These are phyloP conservation scores for Biscogniauxia marginata DNA, from an alignment of 2,329 filamentous ascomycete genomes.

Conservation along the genomic window DNA sequence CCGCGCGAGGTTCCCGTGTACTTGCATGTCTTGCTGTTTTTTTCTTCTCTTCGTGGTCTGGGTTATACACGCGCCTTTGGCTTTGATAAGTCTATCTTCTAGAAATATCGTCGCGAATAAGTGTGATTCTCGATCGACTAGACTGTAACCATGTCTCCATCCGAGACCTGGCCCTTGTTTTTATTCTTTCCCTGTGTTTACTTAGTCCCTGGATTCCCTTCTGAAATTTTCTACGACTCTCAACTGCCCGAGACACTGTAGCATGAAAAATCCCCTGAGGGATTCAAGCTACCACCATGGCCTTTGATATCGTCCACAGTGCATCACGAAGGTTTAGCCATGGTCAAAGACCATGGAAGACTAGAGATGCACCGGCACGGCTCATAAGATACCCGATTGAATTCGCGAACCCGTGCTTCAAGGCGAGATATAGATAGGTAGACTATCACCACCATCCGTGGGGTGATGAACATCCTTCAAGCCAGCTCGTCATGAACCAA, in stretches of 20 bases:
- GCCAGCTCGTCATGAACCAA: constrained; percentile 8
- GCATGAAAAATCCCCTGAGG: background rate
- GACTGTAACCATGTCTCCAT: background rate
- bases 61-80: background rate
- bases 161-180: background rate
- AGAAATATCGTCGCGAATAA: too few species aligned
- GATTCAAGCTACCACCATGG: background rate
- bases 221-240: background rate
- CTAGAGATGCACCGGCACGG: background rate
- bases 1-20: background rate
- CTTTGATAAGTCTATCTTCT: background rate
- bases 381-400: constrained; percentile 6
- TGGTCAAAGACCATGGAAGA: constrained; percentile 2
- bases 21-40: too few species aligned
- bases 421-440: background rate
- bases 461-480: background rate
- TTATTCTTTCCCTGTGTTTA: background rate
- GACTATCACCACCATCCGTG: background rate
- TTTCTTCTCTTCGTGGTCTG: background rate
- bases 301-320: background rate
- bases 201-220: background rate
- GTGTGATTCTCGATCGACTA: background rate
- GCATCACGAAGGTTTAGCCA: background rate
- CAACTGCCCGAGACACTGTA: background rate
- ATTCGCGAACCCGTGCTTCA: background rate